Conservation (phyloP, 441 rosid species). For the Corymbia calophylla region DNA sequence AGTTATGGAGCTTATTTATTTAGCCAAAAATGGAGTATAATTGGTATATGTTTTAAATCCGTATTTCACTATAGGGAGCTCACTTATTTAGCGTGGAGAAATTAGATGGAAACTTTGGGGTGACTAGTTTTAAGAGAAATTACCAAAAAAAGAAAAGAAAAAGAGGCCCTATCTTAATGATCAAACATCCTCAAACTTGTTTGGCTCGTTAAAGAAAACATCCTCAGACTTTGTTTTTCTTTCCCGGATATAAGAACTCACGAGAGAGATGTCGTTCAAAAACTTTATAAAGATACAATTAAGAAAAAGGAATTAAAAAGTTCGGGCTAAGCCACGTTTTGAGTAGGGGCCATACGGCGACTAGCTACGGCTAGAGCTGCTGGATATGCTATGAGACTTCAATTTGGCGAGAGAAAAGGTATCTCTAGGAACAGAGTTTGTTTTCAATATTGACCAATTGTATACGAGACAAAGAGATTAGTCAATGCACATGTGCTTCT, state of each 20-base stretch:
- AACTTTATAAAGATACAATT: not conserved
- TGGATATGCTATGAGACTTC: not conserved
- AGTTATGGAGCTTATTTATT: not conserved
- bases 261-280: not conserved
- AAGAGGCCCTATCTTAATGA: not conserved
- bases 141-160: not conserved
- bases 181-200: not conserved
- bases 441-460: not conserved
- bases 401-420: not conserved
- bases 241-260: not conserved
- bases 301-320: not conserved
- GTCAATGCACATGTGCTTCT: not conserved
- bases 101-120: not conserved
- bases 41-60: too few relatives aligned
- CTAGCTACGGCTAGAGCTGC: not conserved
- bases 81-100: not conserved
- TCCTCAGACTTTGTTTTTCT: not conserved
- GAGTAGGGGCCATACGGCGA: not conserved
- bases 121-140: not conserved
- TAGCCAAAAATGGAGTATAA: not conserved
- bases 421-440: not conserved
- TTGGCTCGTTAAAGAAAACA: too few relatives aligned
- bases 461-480: not conserved
- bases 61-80: not conserved
- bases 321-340: not conserved